These are phyloP conservation scores for Cardamine occulta DNA, from an alignment of 345 rosid species.

Conservation along the genomic window DNA sequence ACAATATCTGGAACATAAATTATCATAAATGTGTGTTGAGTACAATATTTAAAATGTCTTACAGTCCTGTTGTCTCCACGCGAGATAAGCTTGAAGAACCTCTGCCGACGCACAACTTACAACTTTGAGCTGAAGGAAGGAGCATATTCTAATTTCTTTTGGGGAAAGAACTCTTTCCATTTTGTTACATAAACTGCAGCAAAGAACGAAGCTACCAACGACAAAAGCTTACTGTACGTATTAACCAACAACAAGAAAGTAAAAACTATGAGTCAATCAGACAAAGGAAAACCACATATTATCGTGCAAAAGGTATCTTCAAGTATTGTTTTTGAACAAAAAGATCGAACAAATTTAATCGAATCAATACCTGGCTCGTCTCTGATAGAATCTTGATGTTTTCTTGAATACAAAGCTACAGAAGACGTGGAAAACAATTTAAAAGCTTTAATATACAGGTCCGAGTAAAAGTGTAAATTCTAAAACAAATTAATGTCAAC, in stretches of 20 bases:
- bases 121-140: constrained; percentile 70
- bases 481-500: neutral
- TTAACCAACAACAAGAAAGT: constrained; percentile 29
- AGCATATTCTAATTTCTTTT: constrained; percentile 55
- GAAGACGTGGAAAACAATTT: neutral
- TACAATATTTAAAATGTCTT: constrained; percentile 39
- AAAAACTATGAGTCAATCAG: constrained; percentile 26
- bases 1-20: neutral
- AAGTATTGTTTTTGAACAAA: neutral
- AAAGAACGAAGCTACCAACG: constrained; percentile 73
- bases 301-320: constrained; percentile 1
- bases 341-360: neutral
- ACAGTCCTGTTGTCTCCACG: constrained; percentile 94
- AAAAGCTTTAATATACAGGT: neutral
- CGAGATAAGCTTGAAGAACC: constrained; percentile 79
- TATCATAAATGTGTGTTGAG: neutral
- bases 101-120: constrained; percentile 71
- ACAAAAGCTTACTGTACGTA: constrained; percentile 69
- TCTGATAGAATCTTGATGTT: constrained; percentile 75
- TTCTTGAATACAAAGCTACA: constrained; percentile 85
- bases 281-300: neutral
- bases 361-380: constrained; percentile 72
- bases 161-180: constrained; percentile 76
- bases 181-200: constrained; percentile 66
- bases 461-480: neutral